phyloP scores from a whole-genome alignment of 257 asterid genomes.

The Solanum arcanum region DNA sequence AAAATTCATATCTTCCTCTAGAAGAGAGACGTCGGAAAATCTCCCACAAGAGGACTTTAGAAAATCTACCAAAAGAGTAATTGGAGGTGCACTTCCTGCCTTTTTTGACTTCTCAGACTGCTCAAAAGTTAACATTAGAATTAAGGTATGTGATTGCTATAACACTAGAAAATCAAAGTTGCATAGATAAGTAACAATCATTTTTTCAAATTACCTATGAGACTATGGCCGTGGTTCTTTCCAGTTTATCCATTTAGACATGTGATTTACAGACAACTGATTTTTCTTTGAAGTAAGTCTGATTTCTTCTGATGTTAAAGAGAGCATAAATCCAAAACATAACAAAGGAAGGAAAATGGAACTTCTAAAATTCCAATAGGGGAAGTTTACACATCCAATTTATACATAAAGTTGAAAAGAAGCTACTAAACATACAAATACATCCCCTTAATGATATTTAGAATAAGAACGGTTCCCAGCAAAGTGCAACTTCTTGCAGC shows the following conservation, averaged over 20 bases:
- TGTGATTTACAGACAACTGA: background rate
- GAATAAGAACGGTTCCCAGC: background rate
- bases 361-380: background rate
- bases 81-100: slow-evolving; percentile 64
- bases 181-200: background rate
- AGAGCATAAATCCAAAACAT: background rate
- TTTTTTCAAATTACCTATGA: background rate
- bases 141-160: background rate
- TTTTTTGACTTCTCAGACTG: slow-evolving; percentile 93
- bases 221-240: background rate
- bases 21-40: slow-evolving; percentile 42
- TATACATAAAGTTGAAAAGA: background rate
- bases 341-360: background rate
- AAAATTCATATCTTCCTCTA: slow-evolving; percentile 80
- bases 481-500: background rate
- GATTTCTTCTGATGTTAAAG: background rate
- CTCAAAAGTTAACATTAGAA: slow-evolving; percentile 7
- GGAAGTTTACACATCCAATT: background rate
- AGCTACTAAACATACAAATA: background rate
- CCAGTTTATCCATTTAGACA: background rate
- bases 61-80: slow-evolving; percentile 44
- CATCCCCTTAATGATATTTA: background rate
- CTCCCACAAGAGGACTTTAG: slow-evolving; percentile 31
- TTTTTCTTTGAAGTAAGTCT: background rate
- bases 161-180: background rate